phyloP scores from a whole-genome alignment of 2,329 filamentous ascomycete genomes.

The Phoma sp. region DNA sequence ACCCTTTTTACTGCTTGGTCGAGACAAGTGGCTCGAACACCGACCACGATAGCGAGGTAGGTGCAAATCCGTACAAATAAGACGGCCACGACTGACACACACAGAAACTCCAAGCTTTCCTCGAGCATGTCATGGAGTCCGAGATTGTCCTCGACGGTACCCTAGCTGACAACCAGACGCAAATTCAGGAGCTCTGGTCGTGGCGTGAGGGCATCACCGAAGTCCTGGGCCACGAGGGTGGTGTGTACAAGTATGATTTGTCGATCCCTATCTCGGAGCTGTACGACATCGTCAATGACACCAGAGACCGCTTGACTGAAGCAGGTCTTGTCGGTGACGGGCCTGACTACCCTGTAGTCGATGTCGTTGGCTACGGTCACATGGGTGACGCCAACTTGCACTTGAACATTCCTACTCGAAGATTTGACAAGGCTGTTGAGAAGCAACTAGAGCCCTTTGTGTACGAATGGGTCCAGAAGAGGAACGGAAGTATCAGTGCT shows the following conservation, averaged over 20 bases:
- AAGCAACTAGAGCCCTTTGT: slow-evolving; percentile 90
- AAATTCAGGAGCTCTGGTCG: slow-evolving; percentile 82
- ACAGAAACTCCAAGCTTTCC: slow-evolving; percentile 83
- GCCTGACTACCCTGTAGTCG: slow-evolving; percentile 77
- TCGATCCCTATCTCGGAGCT: slow-evolving; percentile 89
- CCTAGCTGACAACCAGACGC: slow-evolving; percentile 90
- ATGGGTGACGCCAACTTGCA: slow-evolving; percentile 98
- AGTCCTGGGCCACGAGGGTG: slow-evolving; percentile 85
- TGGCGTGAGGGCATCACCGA: slow-evolving; percentile 96
- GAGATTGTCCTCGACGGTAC: slow-evolving; percentile 90
- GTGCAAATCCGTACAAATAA: not conserved
- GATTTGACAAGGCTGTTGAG: slow-evolving; percentile 88
- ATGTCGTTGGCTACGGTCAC: slow-evolving; percentile 95
- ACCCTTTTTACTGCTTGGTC: slow-evolving; percentile 95
- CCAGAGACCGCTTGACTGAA: slow-evolving; percentile 71
- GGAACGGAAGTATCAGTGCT: slow-evolving; percentile 91
- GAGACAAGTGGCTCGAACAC: slow-evolving; percentile 95
- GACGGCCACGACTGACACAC: slow-evolving; percentile 11
- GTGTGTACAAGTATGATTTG: slow-evolving; percentile 98
- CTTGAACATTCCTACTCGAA: slow-evolving; percentile 82
- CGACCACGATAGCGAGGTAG: slow-evolving; percentile 80
- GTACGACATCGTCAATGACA: slow-evolving; percentile 89
- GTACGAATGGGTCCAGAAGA: slow-evolving; percentile 93
- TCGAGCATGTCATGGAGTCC: slow-evolving; percentile 89
- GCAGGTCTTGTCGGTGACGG: slow-evolving; percentile 78